phyloP scores from a whole-genome alignment of 192 early-diverging fungal genomes.

The Gonapodya prolifera region DNA sequence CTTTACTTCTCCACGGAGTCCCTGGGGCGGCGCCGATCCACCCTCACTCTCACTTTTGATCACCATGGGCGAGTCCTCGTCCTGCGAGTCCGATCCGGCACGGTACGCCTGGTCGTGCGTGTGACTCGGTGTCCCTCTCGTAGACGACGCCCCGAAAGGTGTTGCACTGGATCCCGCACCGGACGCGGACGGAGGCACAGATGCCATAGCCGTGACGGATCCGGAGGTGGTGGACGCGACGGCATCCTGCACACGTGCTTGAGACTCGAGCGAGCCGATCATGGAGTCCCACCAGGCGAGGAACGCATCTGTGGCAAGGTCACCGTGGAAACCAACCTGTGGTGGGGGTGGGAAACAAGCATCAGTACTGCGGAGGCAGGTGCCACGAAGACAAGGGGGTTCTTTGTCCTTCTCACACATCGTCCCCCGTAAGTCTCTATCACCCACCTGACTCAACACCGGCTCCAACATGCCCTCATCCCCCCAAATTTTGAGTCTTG shows the following conservation, averaged over 20 bases:
- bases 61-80: neutral
- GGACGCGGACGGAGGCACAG: neutral
- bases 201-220: neutral
- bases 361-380: too few species aligned
- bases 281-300: neutral
- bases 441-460: neutral
- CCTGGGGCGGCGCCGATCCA: neutral
- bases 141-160: neutral
- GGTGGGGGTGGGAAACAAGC: too few species aligned
- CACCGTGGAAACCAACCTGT: neutral
- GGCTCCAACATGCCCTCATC: neutral
- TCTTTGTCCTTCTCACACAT: neutral
- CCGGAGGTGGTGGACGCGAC: neutral
- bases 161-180: neutral
- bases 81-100: neutral
- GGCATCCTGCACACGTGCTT: neutral
- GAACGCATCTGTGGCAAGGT: neutral
- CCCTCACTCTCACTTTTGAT: neutral
- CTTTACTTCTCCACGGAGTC: neutral
- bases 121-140: neutral
- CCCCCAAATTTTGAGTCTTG: neutral
- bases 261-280: neutral
- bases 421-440: neutral
- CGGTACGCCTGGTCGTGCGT: neutral
- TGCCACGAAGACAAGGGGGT: neutral